phyloP scores from a whole-genome alignment of 306 rosid genomes.

The Hylodesmum podocarpum region DNA sequence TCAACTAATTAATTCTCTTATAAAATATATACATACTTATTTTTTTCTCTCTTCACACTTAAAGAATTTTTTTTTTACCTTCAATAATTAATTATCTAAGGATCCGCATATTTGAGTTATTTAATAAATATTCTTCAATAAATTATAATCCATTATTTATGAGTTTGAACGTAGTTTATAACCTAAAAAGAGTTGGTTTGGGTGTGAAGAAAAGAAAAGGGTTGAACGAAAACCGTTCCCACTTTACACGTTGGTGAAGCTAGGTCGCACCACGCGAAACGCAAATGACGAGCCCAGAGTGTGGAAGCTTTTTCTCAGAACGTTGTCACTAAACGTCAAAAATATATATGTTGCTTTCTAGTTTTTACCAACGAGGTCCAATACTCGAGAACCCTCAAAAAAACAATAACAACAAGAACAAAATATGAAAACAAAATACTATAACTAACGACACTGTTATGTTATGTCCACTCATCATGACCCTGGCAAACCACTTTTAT shows the following conservation, averaged over 20 bases:
- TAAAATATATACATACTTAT: too few species aligned
- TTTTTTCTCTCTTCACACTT: too few species aligned
- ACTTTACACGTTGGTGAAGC: conserved; percentile 31
- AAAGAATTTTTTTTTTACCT: too few species aligned
- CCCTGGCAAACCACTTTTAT: background rate
- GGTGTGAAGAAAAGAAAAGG: background rate
- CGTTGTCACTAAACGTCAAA: too few species aligned
- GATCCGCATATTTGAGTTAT: too few species aligned
- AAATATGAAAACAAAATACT: background rate
- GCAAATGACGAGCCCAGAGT: background rate
- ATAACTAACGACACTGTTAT: background rate
- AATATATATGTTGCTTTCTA: conserved; percentile 8
- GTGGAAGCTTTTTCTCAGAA: background rate
- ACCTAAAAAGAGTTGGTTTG: background rate
- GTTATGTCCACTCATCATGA: background rate
- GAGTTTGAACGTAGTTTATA: background rate
- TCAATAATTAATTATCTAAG: too few species aligned
- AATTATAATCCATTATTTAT: too few species aligned
- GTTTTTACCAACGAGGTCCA: conserved; percentile 18
- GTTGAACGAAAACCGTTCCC: background rate
- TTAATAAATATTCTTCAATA: too few species aligned
- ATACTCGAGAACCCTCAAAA: background rate
- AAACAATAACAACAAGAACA: background rate
- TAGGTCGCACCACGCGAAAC: conserved; percentile 11
- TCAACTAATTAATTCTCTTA: too few species aligned